Percentiles rank a stretch among this genome's conserved stretches.
Evolutionary conservation across 2,329 filamentous ascomycete genomes (phyloP).

Genomic region (Sporothrix variecibatus): DNA sequence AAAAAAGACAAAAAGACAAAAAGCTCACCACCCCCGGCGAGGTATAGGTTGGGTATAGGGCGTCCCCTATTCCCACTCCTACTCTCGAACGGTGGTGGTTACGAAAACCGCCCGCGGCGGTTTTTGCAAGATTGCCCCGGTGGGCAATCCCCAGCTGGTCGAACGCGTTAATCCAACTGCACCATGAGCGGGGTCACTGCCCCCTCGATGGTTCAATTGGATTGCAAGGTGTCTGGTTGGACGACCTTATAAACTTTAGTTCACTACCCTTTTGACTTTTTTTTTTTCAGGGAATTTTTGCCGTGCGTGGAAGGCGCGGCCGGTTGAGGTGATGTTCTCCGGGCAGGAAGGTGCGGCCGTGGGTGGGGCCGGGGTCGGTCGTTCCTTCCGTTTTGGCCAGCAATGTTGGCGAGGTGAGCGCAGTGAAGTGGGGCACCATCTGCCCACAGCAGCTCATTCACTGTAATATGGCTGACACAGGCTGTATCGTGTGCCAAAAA

Average conservation of each 20-base stretch:
- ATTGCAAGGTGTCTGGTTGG: background rate
- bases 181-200: background rate
- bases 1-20: background rate
- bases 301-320: background rate
- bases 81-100: background rate
- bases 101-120: background rate
- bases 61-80: background rate
- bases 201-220: background rate
- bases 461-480: background rate
- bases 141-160: background rate
- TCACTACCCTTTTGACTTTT: background rate
- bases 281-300: background rate
- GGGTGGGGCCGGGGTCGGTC: background rate
- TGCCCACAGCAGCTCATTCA: background rate
- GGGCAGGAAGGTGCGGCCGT: background rate
- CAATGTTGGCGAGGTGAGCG: background rate
- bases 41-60: background rate
- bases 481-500: background rate
- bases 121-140: background rate
- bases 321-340: background rate
- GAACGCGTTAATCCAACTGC: background rate
- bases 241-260: conserved; percentile 3
- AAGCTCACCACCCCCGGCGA: background rate
- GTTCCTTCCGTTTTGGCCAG: conserved; percentile 3
- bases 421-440: background rate